A percentile compares a stretch with the other conserved stretches of the same genome.
Evolutionary conservation across 1,284 basidiomycete species (phyloP).

Genomic region (Inonotus obliquus): DNA sequence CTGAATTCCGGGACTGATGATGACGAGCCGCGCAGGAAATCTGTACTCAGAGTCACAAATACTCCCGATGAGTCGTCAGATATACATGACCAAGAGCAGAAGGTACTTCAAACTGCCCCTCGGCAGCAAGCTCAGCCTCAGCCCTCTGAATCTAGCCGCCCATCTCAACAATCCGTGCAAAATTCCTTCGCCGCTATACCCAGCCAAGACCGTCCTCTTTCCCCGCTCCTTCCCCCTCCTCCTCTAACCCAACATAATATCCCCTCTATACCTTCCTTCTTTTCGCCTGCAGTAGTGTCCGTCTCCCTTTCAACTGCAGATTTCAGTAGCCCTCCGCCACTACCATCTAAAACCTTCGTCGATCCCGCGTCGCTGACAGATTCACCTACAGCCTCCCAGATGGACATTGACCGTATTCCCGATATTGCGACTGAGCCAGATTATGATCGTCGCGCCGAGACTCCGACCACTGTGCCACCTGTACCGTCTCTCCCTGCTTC

Average conservation of each 20-base stretch:
- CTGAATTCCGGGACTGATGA: slow-evolving; percentile 2
- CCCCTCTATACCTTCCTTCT: slow-evolving; percentile 7
- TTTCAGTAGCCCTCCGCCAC: slow-evolving; percentile 13
- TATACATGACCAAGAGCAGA: not conserved
- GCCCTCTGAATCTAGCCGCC: not conserved
- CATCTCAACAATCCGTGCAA: not conserved
- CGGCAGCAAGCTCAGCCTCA: not conserved
- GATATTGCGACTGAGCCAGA: slow-evolving; percentile 15
- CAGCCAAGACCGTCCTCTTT: not conserved
- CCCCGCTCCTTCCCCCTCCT: slow-evolving; percentile 9
- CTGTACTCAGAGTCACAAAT: slow-evolving; percentile 10
- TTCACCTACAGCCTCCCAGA: slow-evolving; percentile 4
- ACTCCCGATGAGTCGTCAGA: slow-evolving; percentile 4
- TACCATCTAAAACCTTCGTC: slow-evolving; percentile 13
- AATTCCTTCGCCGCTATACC: not conserved
- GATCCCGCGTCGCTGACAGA: slow-evolving; percentile 12
- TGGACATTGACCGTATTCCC: slow-evolving; percentile 7
- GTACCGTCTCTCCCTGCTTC: not conserved
- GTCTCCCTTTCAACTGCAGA: slow-evolving; percentile 13
- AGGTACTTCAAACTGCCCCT: not conserved
- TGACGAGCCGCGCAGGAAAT: not conserved
- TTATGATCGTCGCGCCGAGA: not conserved
- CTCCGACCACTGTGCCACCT: not conserved
- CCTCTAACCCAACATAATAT: not conserved
- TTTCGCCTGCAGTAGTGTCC: slow-evolving; percentile 12